Evolutionary conservation across 2,329 filamentous ascomycete genomes (phyloP).

Genomic region (Aureobasidium vineae): DNA sequence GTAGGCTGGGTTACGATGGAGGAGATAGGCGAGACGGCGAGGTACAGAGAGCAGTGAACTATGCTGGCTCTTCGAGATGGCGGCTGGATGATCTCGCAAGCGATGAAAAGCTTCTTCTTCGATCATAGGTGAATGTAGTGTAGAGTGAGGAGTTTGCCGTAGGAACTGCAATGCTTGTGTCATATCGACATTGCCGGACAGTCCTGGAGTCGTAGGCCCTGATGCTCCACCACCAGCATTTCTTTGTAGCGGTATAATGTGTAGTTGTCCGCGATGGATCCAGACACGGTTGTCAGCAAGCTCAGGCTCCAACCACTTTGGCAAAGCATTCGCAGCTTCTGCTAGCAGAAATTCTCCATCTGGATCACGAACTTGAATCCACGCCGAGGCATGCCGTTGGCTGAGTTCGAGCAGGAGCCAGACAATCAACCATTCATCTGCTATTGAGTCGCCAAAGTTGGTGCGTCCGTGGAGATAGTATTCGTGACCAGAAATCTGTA

Average conservation of each 20-base stretch:
- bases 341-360: constrained; percentile 96
- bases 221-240: constrained; percentile 4
- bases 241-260: constrained; percentile 62
- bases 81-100: constrained; percentile 75
- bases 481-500: constrained; percentile 26
- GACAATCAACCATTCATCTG: constrained; percentile 97
- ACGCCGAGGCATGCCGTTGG: constrained; percentile 67
- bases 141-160: constrained; percentile 52
- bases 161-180: constrained; percentile 64
- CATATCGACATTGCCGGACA: constrained; percentile 56
- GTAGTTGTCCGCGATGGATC: constrained; percentile 74
- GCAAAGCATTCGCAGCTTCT: constrained; percentile 84
- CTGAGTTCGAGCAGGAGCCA: constrained; percentile 82
- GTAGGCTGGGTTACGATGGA: constrained; percentile 71
- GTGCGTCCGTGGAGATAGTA: constrained; percentile 65
- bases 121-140: constrained; percentile 70
- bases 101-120: constrained; percentile 91
- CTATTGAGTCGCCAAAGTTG: constrained; percentile 89
- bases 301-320: constrained; percentile 88
- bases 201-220: constrained; percentile 16
- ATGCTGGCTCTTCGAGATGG: constrained; percentile 74
- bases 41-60: constrained; percentile 71
- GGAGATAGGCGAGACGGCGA: constrained; percentile 73
- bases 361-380: constrained; percentile 79
- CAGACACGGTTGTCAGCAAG: constrained; percentile 85